Percentiles rank a stretch among this genome's conserved stretches.
phyloP scores from a whole-genome alignment of 495 filamentous ascomycete species.

The Pyrenula massariospora region DNA sequence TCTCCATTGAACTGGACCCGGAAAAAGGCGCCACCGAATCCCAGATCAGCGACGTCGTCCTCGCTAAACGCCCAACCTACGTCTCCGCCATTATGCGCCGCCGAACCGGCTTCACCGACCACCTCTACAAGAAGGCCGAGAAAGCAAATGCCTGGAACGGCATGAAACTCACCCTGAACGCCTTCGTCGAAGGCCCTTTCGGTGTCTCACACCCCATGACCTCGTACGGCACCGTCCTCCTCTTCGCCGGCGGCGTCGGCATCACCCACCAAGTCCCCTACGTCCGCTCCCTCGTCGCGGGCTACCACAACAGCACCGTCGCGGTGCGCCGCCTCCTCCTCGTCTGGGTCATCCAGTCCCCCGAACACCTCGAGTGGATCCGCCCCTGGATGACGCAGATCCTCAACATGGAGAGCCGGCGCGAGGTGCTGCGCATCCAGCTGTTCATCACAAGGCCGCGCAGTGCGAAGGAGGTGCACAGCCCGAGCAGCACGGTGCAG shows the following conservation, averaged over 20 bases:
- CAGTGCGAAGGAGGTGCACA: constrained; percentile 58
- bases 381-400: constrained; percentile 87
- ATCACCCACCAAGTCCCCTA: constrained; percentile 94
- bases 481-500: constrained; percentile 62
- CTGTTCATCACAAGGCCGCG: constrained; percentile 80
- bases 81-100: constrained; percentile 74
- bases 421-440: constrained; percentile 69
- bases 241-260: constrained; percentile 85
- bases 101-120: constrained; percentile 77
- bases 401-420: constrained; percentile 61
- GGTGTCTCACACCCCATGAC: constrained; percentile 69
- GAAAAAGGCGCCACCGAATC: constrained; percentile 22
- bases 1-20: constrained; percentile 9
- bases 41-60: constrained; percentile 5
- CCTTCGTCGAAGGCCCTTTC: constrained; percentile 79
- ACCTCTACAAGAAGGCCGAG: constrained; percentile 55
- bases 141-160: constrained; percentile 15
- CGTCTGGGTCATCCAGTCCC: constrained; percentile 84
- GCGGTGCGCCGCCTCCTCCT: constrained; percentile 72
- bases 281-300: constrained; percentile 65
- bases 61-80: constrained; percentile 32
- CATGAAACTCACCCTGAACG: constrained; percentile 38
- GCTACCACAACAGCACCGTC: constrained; percentile 58
- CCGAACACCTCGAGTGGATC: constrained; percentile 85
- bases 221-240: constrained; percentile 80